Evolutionary conservation across 345 rosid species (phyloP).

Genomic region (Kandelia obovata): DNA sequence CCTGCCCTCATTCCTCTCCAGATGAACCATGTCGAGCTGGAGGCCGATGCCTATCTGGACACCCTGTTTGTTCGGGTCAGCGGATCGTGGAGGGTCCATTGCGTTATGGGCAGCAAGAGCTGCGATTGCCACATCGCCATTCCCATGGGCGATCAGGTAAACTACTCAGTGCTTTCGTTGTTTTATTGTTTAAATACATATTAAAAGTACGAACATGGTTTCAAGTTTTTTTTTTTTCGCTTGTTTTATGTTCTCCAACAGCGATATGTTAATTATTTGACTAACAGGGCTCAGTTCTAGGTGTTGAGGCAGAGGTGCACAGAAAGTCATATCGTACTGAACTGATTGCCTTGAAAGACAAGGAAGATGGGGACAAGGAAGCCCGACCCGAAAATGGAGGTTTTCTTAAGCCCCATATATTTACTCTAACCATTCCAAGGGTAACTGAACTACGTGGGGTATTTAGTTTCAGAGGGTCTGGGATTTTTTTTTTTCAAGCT

Average conservation of each 20-base stretch:
- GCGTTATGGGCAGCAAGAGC: conserved; percentile 82
- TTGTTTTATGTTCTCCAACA: conserved; percentile 13
- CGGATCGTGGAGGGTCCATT: conserved; percentile 87
- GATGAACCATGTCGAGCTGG: conserved; percentile 69
- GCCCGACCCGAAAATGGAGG: conserved; percentile 49
- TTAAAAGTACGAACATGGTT: too few relatives aligned
- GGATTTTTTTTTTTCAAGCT: background rate
- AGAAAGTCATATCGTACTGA: conserved; percentile 56
- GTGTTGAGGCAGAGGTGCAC: conserved; percentile 79
- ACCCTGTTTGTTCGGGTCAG: conserved; percentile 52
- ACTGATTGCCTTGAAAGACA: conserved; percentile 40
- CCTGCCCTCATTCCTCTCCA: conserved; percentile 88
- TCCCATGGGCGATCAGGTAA: conserved; percentile 90
- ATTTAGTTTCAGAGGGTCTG: background rate
- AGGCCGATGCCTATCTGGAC: conserved; percentile 62
- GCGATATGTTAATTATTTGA: conserved; percentile 42
- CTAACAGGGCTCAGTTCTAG: conserved; percentile 98
- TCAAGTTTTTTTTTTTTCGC: too few relatives aligned
- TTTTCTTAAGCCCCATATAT: conserved; percentile 61
- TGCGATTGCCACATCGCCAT: conserved; percentile 85
- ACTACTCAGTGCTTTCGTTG: background rate
- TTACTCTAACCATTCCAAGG: conserved; percentile 72
- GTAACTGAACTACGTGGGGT: conserved; percentile 18
- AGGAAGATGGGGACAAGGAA: conserved; percentile 39
- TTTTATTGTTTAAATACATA: background rate